These are phyloP conservation scores for Keqinozyma sinolaborantium DNA, from an alignment of 1,139 yeast genomes.

Conservation along the genomic window DNA sequence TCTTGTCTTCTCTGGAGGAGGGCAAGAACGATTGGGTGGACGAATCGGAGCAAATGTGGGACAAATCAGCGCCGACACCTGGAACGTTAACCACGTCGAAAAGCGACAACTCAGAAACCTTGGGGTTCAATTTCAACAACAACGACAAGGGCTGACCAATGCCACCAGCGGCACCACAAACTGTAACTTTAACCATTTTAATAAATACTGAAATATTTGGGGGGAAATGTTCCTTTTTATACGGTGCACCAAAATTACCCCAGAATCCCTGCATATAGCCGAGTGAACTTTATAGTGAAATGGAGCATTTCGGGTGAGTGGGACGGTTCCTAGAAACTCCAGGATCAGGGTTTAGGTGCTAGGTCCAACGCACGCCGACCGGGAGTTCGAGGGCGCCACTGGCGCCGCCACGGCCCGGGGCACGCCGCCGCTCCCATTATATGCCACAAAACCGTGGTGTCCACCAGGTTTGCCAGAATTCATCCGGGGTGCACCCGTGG, in stretches of 20 bases:
- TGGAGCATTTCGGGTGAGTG: background rate
- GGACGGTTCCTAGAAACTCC: background rate
- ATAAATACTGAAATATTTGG: background rate
- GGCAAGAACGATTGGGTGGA: slow-evolving; percentile 82
- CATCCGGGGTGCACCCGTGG: too few species aligned
- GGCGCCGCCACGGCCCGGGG: slow-evolving; percentile 1
- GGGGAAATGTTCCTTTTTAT: slow-evolving; percentile 1
- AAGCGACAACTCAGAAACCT: slow-evolving; percentile 79
- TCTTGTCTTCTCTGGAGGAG: slow-evolving; percentile 58
- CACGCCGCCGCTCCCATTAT: too few species aligned
- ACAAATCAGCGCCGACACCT: slow-evolving; percentile 95
- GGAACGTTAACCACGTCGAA: slow-evolving; percentile 94
- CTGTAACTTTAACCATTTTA: slow-evolving; percentile 67
- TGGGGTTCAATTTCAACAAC: slow-evolving; percentile 80
- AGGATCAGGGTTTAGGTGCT: too few species aligned
- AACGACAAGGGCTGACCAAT: slow-evolving; percentile 97
- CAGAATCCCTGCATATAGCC: background rate
- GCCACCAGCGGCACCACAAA: slow-evolving; percentile 97
- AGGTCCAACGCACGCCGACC: too few species aligned
- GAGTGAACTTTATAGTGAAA: too few species aligned
- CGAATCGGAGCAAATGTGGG: slow-evolving; percentile 91
- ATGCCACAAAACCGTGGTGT: too few species aligned
- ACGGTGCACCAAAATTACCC: background rate
- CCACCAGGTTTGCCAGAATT: too few species aligned
- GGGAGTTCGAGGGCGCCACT: too few species aligned